Base-by-base conservation (phyloP, 208 protist genomes). In the Trypanosoma rangeli region DNA sequence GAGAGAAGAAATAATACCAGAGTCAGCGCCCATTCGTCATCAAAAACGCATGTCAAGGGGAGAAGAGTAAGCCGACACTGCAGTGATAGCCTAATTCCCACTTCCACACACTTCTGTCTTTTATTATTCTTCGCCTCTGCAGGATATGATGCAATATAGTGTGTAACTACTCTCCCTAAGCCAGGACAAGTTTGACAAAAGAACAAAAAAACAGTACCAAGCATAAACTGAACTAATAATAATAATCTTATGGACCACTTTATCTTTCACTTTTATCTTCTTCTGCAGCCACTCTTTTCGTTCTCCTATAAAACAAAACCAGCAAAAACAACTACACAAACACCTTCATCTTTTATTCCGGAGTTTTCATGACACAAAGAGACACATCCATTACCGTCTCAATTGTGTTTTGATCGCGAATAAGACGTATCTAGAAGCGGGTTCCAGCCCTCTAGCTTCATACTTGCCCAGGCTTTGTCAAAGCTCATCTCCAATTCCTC, bases 381-480 rank as follows among this genome's bases (percentile, higher is more conserved):
- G 42, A 46, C 5, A 46, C 42, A 46, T 46, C 42, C 42, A 46
- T 9, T 46, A 46, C 42, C 3, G 37, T n/a, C 16, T 59, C 22
- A 46, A 13, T 1, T 0, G 24, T 24, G 49, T 33, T 54, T 68
- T 59, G 67, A 72, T 0, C 24, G 49, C 24, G 42, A 57, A 58
- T 56, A 31, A 0, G 52, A 24, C 15, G 22, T 18, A 26, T 71
- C 62, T 7, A 75, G 46, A 0, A 76, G n/a, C 26, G 39, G 44
- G 3, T 87, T 70, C 87, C 90, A 95, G 12, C 84, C 90, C 26
- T 95, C 90, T 12, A 84, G 63, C 63, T 80, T 88, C 54, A 79
- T 58, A 9, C 28, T 46, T n/a, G 53, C 67, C 42, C 82, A 67
- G 0, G 77, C 74, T 5, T 74, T 78, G 5, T 64, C 53, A 35